Evolutionary conservation across 306 rosid genomes (phyloP), one percentile per base, ranked within the genome.

Genomic region (Inga leiocalycina): DNA sequence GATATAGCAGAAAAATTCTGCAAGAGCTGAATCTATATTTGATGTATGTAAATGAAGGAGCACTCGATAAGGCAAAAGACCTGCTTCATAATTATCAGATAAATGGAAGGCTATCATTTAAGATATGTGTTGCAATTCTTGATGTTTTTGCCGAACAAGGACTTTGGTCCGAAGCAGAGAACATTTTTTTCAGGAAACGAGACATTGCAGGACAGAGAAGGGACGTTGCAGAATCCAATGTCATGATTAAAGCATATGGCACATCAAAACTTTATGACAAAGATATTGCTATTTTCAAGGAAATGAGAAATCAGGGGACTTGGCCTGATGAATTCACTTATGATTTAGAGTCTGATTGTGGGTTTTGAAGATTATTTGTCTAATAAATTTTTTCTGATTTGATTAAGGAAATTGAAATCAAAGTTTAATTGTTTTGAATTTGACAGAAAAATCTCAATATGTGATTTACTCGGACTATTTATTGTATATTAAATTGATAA

Each of bases 171-270:
- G 94, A 93, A 85, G 97, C 98, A 0, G 99, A 94, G 89, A 77
- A 79, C 3, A 3, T 96, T 59, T 96, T 93, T 84, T 84, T 75
- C 43, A 74, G 91, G 86, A 84, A 83, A 84, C 87, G 88, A 85
- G 91, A 89, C 32, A 61, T 43, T 74, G 64, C 74, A 39, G 90
- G 89, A 52, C 82, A 84, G 86, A 46, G 66, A 30, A 91, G 88
- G 89, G 93, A 86, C 83, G 86, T 90, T 78, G 35, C 90, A 37
- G 99, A 96, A 81, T 92, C 85, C 80, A 96, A 96, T 51, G 93
- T 94, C 82, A 89, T 94, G 98, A 84, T 96, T 75, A 96, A 96
- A 87, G 98, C 97, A 45, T 96, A 90, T 79, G 99, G 98, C 35
- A 94, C 75, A 84, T 91, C 88, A 48, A 88, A 89, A 80, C 94